Conservation (phyloP, 305 asterid genomes). For the Fraxinus baroniana region DNA sequence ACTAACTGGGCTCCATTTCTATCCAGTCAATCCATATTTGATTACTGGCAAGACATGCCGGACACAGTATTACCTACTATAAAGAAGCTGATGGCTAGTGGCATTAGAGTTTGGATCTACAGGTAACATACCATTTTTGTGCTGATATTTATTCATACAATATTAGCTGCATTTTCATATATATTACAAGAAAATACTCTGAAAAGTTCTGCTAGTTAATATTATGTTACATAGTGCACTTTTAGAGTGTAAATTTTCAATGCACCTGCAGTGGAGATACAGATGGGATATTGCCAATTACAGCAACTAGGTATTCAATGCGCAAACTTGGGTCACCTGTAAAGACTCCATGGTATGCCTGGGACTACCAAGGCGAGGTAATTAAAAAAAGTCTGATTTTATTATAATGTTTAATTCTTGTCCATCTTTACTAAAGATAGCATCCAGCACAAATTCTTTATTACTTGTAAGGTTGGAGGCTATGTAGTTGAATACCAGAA, state of each 20-base stretch:
- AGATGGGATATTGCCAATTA: constrained; percentile 41
- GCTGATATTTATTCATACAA: neutral
- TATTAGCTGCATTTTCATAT: neutral
- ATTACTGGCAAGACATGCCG: constrained; percentile 33
- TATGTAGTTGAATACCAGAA: constrained; percentile 54
- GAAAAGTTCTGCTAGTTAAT: neutral
- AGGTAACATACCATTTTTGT: constrained; percentile 26
- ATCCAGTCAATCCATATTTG: neutral
- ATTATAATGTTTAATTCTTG: neutral
- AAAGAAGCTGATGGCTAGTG: constrained; percentile 40
- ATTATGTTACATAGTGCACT: neutral
- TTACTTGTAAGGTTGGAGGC: constrained; percentile 54
- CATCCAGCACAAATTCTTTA: neutral
- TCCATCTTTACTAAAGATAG: neutral
- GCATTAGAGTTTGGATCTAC: constrained; percentile 51
- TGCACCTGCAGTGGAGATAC: constrained; percentile 46
- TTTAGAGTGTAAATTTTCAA: neutral
- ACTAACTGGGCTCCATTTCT: neutral
- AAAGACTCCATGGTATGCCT: constrained; percentile 62
- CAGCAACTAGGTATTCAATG: constrained; percentile 52
- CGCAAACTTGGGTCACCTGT: constrained; percentile 42
- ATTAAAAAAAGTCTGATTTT: neutral
- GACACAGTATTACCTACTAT: constrained; percentile 36
- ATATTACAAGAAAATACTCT: neutral
- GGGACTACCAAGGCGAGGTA: constrained; percentile 54